Base-by-base conservation (phyloP, 768 basidiomycete genomes). In the Tulasnella sp. region DNA sequence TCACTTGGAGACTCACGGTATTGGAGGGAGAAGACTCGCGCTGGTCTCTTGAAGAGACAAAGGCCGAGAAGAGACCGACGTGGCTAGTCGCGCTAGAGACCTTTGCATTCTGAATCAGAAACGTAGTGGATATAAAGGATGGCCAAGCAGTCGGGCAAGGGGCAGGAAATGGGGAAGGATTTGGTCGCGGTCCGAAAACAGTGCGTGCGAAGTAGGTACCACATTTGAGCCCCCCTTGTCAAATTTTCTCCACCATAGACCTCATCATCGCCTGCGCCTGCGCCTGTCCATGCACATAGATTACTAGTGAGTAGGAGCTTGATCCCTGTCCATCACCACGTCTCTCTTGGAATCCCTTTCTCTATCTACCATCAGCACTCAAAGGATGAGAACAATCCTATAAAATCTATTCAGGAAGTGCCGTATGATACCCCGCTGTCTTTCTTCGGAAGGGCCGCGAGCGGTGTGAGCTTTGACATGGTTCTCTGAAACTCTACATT, bases 1-100 rank as follows among this genome's bases (percentile, higher is more conserved):
- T 15, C 34, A 38, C 15, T 15, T 19, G 30, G 19, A 42, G 25
- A 74, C 83, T 60, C 69, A 90, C 89, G 89, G 88, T 64, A 85
- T 75, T 38, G 90, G 88, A n/a, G 88, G 89, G 30, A 88, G 77
- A 22, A 93, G 75, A 17, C 83, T 74, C 11, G 81, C 76, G 57
- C 82, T 84, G 1, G 84, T 78, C 68, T 82, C 79, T 19, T 70
- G 72, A 2, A 87, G 69, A 49, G 80, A 81, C 56, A 87, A 65
- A 34, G 82, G 80, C 24, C 74, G 74, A n/a, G 74, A 70, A 1
- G 81, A 74, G 0, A 82, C 70, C 15, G 81, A 83, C 63, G 78
- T 74, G 1, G 85, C 85, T 12, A 66, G 63, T 21, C 67, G 52
- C 17, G 63, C 22, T 4, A 62, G 53, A 30, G 69, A 58, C 30